Percentiles rank a stretch among this genome's conserved stretches.
Evolutionary conservation across 331 rosid species (phyloP).

Genomic region (Cydonia oblonga): DNA sequence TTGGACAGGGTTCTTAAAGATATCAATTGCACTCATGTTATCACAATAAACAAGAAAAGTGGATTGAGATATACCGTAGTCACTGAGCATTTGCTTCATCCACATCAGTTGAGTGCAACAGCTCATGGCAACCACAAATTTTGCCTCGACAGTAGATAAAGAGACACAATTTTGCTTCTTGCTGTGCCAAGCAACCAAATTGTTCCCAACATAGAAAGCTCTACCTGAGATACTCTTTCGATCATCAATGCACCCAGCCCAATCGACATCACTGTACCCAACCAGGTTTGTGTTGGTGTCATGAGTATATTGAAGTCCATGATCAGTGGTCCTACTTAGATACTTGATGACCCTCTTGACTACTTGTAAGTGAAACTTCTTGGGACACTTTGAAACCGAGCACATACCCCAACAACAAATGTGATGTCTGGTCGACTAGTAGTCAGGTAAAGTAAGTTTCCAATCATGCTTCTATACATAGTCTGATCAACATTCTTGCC

Average conservation of each 20-base stretch:
- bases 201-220: not conserved
- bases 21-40: no score
- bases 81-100: not conserved
- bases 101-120: not conserved
- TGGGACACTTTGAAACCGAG: no score
- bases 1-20: no score
- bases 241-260: not conserved
- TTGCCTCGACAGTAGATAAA: fast-evolving
- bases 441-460: no score
- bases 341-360: not conserved
- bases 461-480: no score
- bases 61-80: no score
- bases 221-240: not conserved
- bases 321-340: not conserved
- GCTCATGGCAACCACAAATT: not conserved
- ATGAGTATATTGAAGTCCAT: not conserved
- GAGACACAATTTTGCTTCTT: not conserved
- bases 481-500: no score
- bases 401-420: no score
- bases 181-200: not conserved
- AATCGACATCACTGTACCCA: not conserved
- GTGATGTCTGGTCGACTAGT: no score
- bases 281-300: not conserved
- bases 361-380: no score
- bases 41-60: no score